Evolutionary conservation across 1,284 basidiomycete genomes (phyloP), one percentile per base, ranked within the genome.

Genomic region (Erythrobasidium hasegawianum): DNA sequence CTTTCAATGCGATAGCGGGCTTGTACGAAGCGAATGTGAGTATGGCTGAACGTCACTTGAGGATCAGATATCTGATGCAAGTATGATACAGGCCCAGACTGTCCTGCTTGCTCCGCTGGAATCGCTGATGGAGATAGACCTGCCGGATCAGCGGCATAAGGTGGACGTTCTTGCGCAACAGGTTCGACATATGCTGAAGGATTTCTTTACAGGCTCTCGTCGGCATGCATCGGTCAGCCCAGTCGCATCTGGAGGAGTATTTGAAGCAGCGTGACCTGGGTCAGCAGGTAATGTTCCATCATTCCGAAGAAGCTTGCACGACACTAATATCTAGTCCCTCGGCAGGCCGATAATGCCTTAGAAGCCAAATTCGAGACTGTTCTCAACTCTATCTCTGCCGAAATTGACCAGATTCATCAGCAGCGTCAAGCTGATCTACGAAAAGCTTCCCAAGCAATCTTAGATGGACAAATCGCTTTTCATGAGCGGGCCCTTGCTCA

Each of bases 331-430:
- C n/a, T n/a, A n/a, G n/a, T n/a, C n/a, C n/a, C n/a, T n/a, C n/a
- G n/a, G n/a, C n/a, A n/a, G 18, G 41, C n/a, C 3, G 26, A 67
- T 20, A 70, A 72, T 10, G 85, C 86, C 16, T 77, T 87, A 68
- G 83, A 85, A 1, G 81, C 84, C 2, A 83, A 89, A 18, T 91
- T 88, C 75, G 90, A 93, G 77, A 92, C 90, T 0, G 88, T 91
- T 7, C 78, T 93, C 26, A 92, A 92, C 75, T 86, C 86, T 2
- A 90, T 90, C 0, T 86, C 90, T 83, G 87, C 89, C 2, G 90
- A 92, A 78, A 85, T 92, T 81, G 87, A 89, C 64, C 85, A 71
- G 0, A 33, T 73, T 2, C 72, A 74, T 54, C 47, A 57, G 2
- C 71, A 77, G 39, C 62, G 74, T 2, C 67, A 67, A 7, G 68